phyloP scores from a whole-genome alignment of 352 stramenopile species.

The Phytophthora nicotianae region DNA sequence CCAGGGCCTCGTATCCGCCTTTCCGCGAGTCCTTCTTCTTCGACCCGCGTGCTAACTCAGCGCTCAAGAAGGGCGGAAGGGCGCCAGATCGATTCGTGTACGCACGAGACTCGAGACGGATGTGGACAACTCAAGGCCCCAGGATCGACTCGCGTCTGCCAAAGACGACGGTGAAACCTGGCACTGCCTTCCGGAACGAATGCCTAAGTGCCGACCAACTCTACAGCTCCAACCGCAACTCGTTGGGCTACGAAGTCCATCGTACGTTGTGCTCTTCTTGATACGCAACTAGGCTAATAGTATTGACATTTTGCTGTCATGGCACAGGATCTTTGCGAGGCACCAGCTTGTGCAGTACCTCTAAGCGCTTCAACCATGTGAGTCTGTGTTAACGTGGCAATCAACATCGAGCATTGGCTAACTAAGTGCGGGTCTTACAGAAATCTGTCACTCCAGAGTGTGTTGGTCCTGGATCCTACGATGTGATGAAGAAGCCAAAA shows the following conservation, averaged over 20 bases:
- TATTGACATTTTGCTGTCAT: not conserved
- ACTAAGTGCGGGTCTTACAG: slow-evolving; percentile 20
- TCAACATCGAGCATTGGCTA: not conserved
- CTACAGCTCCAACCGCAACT: slow-evolving; percentile 64
- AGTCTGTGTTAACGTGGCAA: not conserved
- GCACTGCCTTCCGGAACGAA: slow-evolving; percentile 71
- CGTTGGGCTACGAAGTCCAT: slow-evolving; percentile 70
- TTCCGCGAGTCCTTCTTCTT: slow-evolving; percentile 77
- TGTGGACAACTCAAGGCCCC: slow-evolving; percentile 55
- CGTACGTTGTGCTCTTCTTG: slow-evolving; percentile 34
- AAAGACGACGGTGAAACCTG: slow-evolving; percentile 60
- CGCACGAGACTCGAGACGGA: slow-evolving; percentile 50
- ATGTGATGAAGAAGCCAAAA: slow-evolving; percentile 36
- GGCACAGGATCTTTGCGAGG: slow-evolving; percentile 59
- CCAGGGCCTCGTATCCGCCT: slow-evolving; percentile 40
- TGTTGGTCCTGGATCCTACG: slow-evolving; percentile 69
- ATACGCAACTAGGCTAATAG: not conserved
- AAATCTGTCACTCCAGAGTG: slow-evolving; percentile 46
- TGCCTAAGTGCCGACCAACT: slow-evolving; percentile 65
- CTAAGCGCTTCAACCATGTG: slow-evolving; percentile 60
- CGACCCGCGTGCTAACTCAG: slow-evolving; percentile 53
- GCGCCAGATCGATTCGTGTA: slow-evolving; percentile 37
- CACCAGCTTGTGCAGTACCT: slow-evolving; percentile 69
- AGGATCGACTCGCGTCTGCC: slow-evolving; percentile 51
- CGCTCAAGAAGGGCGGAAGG: slow-evolving; percentile 42